A percentile compares a stretch with the other conserved stretches of the same genome.
Evolutionary conservation across 192 early-diverging fungal species (phyloP).

Genomic region (Backusella australiensis): DNA sequence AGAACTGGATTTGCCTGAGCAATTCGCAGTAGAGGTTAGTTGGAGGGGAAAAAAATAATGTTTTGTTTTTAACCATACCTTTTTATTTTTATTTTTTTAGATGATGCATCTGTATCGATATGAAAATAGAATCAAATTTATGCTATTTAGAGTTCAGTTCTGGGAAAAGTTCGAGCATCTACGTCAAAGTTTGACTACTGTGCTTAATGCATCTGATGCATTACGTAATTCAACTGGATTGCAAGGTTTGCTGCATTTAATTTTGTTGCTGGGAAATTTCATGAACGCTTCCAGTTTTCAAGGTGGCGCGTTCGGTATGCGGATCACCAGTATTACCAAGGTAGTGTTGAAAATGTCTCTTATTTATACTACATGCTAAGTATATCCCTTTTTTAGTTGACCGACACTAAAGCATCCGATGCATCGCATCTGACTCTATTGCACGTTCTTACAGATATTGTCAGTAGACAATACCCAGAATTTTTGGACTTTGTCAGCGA

Average conservation of each 20-base stretch:
- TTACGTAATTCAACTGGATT: constrained; percentile 65
- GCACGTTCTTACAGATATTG: constrained; percentile 65
- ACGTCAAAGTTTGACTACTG: constrained; percentile 48
- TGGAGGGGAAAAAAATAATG: background rate
- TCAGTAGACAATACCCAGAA: constrained; percentile 60
- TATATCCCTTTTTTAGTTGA: constrained; percentile 38
- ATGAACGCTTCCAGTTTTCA: constrained; percentile 78
- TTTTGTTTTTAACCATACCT: background rate
- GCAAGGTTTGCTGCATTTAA: constrained; percentile 64
- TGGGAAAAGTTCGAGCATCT: constrained; percentile 60
- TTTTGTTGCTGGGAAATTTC: constrained; percentile 77
- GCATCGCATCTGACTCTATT: constrained; percentile 62
- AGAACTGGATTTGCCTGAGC: constrained; percentile 59
- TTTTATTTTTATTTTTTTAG: constrained; percentile 33
- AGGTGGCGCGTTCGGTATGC: constrained; percentile 82
- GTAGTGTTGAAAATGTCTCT: constrained; percentile 16
- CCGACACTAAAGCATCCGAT: constrained; percentile 79
- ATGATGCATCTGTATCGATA: constrained; percentile 73
- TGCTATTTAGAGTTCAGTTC: constrained; percentile 65
- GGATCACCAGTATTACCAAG: constrained; percentile 77
- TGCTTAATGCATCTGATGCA: constrained; percentile 57
- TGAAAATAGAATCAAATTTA: constrained; percentile 66
- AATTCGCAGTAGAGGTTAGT: constrained; percentile 62
- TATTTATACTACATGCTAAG: background rate
- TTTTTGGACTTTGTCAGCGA: constrained; percentile 62